These are phyloP conservation scores for Ramaria sp. DNA, from an alignment of 768 basidiomycete species.

Conservation along the genomic window DNA sequence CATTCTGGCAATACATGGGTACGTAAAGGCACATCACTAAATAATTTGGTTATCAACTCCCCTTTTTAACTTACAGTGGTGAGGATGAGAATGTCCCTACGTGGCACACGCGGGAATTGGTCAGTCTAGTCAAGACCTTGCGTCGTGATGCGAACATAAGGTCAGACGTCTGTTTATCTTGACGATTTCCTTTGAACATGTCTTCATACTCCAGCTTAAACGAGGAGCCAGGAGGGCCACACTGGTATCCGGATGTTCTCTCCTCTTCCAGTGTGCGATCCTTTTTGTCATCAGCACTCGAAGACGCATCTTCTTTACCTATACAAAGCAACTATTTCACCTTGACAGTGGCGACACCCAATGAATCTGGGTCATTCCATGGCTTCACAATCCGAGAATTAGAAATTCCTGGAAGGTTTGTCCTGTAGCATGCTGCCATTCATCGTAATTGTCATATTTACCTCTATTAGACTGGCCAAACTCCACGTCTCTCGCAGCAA, in stretches of 20 bases:
- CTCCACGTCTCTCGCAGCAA: slow-evolving; percentile 9
- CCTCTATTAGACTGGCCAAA: slow-evolving; percentile 4
- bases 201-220: slow-evolving; percentile 29
- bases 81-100: slow-evolving; percentile 80
- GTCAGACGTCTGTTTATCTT: slow-evolving; percentile 33
- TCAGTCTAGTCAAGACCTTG: slow-evolving; percentile 50
- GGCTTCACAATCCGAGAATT: slow-evolving; percentile 59
- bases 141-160: slow-evolving; percentile 36
- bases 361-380: slow-evolving; percentile 57
- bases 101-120: slow-evolving; percentile 67
- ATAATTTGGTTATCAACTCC: not conserved
- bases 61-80: slow-evolving; percentile 36
- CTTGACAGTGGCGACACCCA: slow-evolving; percentile 59
- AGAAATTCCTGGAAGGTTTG: slow-evolving; percentile 57
- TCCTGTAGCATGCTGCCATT: not conserved
- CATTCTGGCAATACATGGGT: slow-evolving; percentile 75
- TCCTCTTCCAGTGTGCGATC: slow-evolving; percentile 38
- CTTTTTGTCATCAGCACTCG: slow-evolving; percentile 37
- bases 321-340: slow-evolving; percentile 34
- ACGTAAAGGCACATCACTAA: slow-evolving; percentile 14
- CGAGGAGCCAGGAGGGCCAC: slow-evolving; percentile 51
- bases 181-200: slow-evolving; percentile 5
- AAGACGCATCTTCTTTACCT: slow-evolving; percentile 9
- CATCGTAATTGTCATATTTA: slow-evolving; percentile 30
- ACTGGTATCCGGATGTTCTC: slow-evolving; percentile 63